A percentile compares a stretch with the other conserved stretches of the same genome.
These are phyloP conservation scores for Calonectria pteridis DNA, from an alignment of 2,329 filamentous ascomycete species.

Conservation along the genomic window DNA sequence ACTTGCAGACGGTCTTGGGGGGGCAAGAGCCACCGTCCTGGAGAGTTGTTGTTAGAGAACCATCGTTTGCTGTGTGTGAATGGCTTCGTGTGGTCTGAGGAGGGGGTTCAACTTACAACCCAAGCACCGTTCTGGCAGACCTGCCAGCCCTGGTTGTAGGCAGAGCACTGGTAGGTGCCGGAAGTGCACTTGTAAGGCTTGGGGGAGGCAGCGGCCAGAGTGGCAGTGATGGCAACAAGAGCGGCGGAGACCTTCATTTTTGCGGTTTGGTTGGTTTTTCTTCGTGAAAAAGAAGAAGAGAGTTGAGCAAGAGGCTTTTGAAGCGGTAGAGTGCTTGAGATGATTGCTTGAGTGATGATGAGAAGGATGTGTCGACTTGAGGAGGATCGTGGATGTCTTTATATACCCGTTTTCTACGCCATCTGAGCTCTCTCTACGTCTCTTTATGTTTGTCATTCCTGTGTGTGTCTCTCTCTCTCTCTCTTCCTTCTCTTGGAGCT, in stretches of 20 bases:
- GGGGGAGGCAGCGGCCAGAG: slow-evolving; percentile 35
- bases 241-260: slow-evolving; percentile 49
- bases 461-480: not conserved
- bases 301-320: slow-evolving; percentile 27
- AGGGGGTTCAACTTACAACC: slow-evolving; percentile 50
- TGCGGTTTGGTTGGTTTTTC: slow-evolving; percentile 14
- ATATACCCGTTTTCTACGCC: slow-evolving; percentile 21
- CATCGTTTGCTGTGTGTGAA: not conserved
- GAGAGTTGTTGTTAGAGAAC: not conserved
- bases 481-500: not conserved
- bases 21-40: slow-evolving; percentile 52
- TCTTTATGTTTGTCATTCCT: too few relatives aligned
- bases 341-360: slow-evolving; percentile 25
- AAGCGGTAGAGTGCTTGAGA: slow-evolving; percentile 7
- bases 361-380: slow-evolving; percentile 4
- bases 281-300: slow-evolving; percentile 11
- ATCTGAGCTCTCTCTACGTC: not conserved
- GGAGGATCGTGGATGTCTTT: slow-evolving; percentile 17
- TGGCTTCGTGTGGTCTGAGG: not conserved
- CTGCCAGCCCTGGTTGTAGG: slow-evolving; percentile 46
- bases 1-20: slow-evolving; percentile 52
- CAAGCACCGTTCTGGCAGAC: slow-evolving; percentile 49
- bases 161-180: slow-evolving; percentile 51
- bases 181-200: slow-evolving; percentile 44
- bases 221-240: slow-evolving; percentile 39